Conservation (phyloP, 192 early-diverging fungal genomes). For the Coemansia sp. region DNA sequence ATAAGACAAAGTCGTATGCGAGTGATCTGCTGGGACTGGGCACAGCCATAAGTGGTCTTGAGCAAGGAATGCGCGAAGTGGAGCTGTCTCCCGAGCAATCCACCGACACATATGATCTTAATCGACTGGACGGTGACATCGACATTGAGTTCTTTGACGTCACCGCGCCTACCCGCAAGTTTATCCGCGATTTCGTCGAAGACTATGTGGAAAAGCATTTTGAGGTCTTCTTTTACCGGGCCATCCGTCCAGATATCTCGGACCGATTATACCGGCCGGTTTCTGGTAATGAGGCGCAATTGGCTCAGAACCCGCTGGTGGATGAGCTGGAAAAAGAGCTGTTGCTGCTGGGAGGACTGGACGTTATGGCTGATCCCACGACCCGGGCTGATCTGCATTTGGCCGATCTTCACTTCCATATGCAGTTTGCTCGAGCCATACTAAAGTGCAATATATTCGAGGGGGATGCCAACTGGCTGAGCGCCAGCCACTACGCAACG, state of each 20-base stretch:
- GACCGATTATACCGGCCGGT: not conserved
- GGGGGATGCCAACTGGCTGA: conserved; percentile 29
- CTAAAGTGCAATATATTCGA: conserved; percentile 26
- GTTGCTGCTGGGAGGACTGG: conserved; percentile 8
- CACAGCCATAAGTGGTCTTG: not conserved
- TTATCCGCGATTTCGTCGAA: conserved; percentile 38
- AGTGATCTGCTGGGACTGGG: conserved; percentile 3
- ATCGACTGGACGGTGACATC: conserved; percentile 38
- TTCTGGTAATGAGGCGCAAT: not conserved
- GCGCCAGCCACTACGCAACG: conserved; percentile 30
- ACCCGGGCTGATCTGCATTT: conserved; percentile 4
- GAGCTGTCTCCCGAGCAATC: conserved; percentile 34
- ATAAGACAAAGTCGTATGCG: not conserved
- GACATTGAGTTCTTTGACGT: conserved; percentile 38
- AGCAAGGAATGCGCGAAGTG: not conserved
- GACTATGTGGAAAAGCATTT: conserved; percentile 34
- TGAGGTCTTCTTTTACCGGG: conserved; percentile 36
- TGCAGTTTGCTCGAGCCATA: conserved; percentile 21
- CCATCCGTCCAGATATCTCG: conserved; percentile 3
- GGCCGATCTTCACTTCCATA: conserved; percentile 34
- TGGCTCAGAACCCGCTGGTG: conserved; percentile 15
- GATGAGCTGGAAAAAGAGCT: conserved; percentile 23
- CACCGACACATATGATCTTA: conserved; percentile 25
- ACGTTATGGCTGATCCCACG: not conserved
- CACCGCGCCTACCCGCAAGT: conserved; percentile 19